Evolutionary conservation across 2,329 filamentous ascomycete species (phyloP).

Genomic region (Akanthomyces dipterigenus): DNA sequence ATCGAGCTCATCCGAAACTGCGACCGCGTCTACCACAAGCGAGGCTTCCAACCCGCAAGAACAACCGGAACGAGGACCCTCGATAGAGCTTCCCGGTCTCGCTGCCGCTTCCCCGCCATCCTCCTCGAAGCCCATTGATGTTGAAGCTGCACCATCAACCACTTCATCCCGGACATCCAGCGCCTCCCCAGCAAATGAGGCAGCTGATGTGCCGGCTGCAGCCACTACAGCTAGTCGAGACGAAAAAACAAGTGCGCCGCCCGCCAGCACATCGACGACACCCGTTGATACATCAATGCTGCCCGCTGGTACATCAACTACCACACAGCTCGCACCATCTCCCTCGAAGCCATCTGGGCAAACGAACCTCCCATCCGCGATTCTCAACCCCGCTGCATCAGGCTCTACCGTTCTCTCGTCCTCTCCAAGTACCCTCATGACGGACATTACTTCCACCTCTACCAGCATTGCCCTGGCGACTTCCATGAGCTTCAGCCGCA

Average conservation of each 20-base stretch:
- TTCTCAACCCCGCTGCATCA: background rate
- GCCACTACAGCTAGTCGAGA: background rate
- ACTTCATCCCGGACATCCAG: background rate
- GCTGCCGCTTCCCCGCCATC: background rate
- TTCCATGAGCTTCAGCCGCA: background rate
- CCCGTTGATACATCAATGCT: too few species aligned
- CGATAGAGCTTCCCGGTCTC: background rate
- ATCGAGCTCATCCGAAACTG: background rate
- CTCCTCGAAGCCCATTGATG: background rate
- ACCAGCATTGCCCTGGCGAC: background rate
- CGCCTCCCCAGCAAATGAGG: background rate
- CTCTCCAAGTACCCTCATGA: background rate
- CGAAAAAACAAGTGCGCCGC: background rate
- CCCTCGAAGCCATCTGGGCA: background rate
- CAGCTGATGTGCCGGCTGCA: background rate
- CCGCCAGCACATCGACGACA: background rate
- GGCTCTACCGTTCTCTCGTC: background rate
- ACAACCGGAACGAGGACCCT: background rate
- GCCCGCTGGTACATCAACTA: background rate
- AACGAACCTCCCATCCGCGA: background rate
- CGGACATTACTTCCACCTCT: background rate
- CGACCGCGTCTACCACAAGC: background rate
- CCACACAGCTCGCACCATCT: background rate
- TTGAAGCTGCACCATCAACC: background rate
- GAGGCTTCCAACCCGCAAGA: background rate